Conservation (phyloP, 1,139 yeast genomes). For the Taphrina wiesneri region DNA sequence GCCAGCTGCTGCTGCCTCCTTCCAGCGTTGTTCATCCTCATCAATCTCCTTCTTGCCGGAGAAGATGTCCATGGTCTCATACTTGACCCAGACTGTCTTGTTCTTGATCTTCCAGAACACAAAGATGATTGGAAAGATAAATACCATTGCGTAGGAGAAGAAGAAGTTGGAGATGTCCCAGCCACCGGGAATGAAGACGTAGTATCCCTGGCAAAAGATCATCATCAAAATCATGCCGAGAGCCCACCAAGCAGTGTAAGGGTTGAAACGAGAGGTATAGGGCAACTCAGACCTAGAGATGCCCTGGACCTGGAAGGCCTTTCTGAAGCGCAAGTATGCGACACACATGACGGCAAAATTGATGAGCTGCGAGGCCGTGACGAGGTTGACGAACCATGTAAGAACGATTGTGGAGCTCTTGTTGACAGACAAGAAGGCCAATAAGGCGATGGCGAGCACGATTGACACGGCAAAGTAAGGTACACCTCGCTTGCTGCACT, state of each 20-base stretch:
- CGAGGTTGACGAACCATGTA: constrained; percentile 78
- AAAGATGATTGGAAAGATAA: constrained; percentile 56
- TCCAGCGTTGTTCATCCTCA: constrained; percentile 32
- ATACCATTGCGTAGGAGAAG: constrained; percentile 43
- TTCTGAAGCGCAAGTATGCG: constrained; percentile 45
- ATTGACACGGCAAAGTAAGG: constrained; percentile 57
- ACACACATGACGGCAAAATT: constrained; percentile 56
- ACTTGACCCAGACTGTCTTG: constrained; percentile 20
- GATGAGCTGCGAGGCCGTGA: constrained; percentile 59
- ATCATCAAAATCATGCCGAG: constrained; percentile 56
- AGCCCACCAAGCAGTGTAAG: constrained; percentile 53
- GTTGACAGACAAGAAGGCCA: constrained; percentile 69
- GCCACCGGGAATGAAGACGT: constrained; percentile 51
- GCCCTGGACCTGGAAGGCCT: constrained; percentile 39
- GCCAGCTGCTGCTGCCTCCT: constrained; percentile 22
- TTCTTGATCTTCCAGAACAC: constrained; percentile 41
- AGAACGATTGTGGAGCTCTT: constrained; percentile 70
- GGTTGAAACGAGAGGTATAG: constrained; percentile 57
- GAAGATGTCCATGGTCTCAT: constrained; percentile 22
- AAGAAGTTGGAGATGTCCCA: constrained; percentile 68
- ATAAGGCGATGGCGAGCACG: constrained; percentile 50
- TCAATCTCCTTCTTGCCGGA: constrained; percentile 33
- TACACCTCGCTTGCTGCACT: constrained; percentile 57
- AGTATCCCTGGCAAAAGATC: constrained; percentile 67
- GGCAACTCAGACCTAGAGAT: constrained; percentile 36